Conservation (phyloP, 2,329 filamentous ascomycete genomes). For the Grosmannia penicillata region DNA sequence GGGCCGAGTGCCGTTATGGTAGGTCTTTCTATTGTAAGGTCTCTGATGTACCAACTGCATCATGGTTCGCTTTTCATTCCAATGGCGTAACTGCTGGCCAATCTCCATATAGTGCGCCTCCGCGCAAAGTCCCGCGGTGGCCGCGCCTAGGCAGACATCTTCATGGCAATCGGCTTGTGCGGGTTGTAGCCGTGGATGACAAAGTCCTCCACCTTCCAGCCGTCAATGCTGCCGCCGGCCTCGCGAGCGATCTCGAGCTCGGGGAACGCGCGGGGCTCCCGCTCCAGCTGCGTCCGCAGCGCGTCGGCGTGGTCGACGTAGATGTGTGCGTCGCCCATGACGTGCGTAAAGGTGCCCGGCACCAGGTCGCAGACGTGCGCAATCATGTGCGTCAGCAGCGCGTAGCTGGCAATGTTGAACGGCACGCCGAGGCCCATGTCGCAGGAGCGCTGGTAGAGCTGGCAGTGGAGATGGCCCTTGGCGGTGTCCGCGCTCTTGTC, state of each 20-base stretch:
- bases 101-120: too few relatives aligned
- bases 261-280: slow-evolving; percentile 72
- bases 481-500: background rate
- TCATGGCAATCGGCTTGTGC: slow-evolving; percentile 89
- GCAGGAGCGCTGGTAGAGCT: slow-evolving; percentile 79
- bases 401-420: slow-evolving; percentile 95
- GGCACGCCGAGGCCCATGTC: slow-evolving; percentile 96
- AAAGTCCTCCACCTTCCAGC: slow-evolving; percentile 81
- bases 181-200: slow-evolving; percentile 78
- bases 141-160: slow-evolving; percentile 75
- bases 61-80: too few relatives aligned
- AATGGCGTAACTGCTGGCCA: too few relatives aligned
- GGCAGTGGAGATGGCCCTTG: background rate
- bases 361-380: slow-evolving; percentile 74
- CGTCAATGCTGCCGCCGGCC: slow-evolving; percentile 67
- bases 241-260: slow-evolving; percentile 52
- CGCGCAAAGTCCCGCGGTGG: too few relatives aligned
- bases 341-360: slow-evolving; percentile 79
- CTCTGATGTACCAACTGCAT: too few relatives aligned
- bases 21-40: too few relatives aligned
- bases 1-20: too few relatives aligned
- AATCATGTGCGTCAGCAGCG: slow-evolving; percentile 87
- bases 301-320: slow-evolving; percentile 89
- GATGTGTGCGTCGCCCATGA: slow-evolving; percentile 96
- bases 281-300: slow-evolving; percentile 60